Evolutionary conservation across 495 filamentous ascomycete genomes (phyloP), one percentile per base, ranked within the genome.

Genomic region (Penicillium canariense): DNA sequence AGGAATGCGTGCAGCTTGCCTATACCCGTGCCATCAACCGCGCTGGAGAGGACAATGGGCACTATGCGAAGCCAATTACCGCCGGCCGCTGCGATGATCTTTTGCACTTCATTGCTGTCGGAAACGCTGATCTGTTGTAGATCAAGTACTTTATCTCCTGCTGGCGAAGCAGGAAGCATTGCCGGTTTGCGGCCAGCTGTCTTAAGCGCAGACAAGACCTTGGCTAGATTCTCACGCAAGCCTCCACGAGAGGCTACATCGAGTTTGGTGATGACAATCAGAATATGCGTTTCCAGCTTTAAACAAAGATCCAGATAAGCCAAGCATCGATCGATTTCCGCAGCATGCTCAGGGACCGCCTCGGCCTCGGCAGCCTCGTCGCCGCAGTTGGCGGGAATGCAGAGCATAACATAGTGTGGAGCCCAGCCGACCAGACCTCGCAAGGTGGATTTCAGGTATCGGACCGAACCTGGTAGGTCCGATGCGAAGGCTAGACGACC

Each of bases 381-480:
- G 26, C 75, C 78, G 56, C 87, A 85, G 62, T 93, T 89, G 20
- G 90, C 91, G 18, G 92, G 84, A 51, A 97, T 85, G 61, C 95
- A 95, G 10, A 96, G 81, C 39, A 95, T 64, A 6, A 90, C 91
- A 83, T 91, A 96, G 66, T 98, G 92, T 18, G 94, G 94, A 18
- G 89, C 90, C 91, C 94, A 98, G 48, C 93, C 91, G 42, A 98
- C 77, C n/a, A 97, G 74, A 0, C 91, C 90, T 48, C 92, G 80
- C 27, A 97, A 75, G 4, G 87, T 91, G 2, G 95, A 97, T 52
- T 93, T 84, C 35, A 91, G 78, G 70, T 91, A 97, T 31, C 89
- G 83, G 6, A 90, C 85, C 50, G 94, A 89, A 2, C 94, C 94
- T 2, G 94, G 92, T 30, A 93, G 91, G 65, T 98, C 94, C 0